A percentile compares a stretch with the other conserved stretches of the same genome.
Conservation (phyloP, 176 grass and related monocot species). For the Panicum miliaceum region DNA sequence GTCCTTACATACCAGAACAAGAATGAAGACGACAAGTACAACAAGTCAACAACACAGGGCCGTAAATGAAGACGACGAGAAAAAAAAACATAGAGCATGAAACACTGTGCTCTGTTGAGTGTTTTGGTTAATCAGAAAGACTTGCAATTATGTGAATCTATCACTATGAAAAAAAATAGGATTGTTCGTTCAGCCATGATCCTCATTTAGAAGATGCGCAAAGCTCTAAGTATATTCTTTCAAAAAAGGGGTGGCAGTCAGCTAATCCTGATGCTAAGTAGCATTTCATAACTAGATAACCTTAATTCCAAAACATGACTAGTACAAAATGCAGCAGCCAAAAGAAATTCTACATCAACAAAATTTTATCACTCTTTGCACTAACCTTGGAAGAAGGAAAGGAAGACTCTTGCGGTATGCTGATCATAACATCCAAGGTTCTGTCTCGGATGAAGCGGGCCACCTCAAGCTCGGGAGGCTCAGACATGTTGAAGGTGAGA, state of each 20-base stretch:
- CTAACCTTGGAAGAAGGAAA: conserved; percentile 9
- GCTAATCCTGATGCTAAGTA: not conserved
- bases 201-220: not conserved
- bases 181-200: not conserved
- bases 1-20: not conserved
- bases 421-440: conserved; percentile 5
- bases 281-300: not conserved
- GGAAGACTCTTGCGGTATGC: not conserved
- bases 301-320: not conserved
- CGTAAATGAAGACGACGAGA: not conserved
- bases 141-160: not conserved
- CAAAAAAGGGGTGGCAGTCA: not conserved
- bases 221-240: not conserved
- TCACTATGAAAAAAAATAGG: not conserved
- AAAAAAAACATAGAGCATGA: not conserved
- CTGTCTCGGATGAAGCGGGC: not conserved
- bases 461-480: not conserved
- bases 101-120: not conserved
- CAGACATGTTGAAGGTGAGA: not conserved
- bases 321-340: not conserved
- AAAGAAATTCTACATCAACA: not conserved
- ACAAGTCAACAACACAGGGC: not conserved
- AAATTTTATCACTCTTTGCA: not conserved
- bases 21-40: not conserved
- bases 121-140: not conserved